Evolutionary conservation across 2,329 filamentous ascomycete genomes (phyloP).

Genomic region (Penicillium vulpinum): DNA sequence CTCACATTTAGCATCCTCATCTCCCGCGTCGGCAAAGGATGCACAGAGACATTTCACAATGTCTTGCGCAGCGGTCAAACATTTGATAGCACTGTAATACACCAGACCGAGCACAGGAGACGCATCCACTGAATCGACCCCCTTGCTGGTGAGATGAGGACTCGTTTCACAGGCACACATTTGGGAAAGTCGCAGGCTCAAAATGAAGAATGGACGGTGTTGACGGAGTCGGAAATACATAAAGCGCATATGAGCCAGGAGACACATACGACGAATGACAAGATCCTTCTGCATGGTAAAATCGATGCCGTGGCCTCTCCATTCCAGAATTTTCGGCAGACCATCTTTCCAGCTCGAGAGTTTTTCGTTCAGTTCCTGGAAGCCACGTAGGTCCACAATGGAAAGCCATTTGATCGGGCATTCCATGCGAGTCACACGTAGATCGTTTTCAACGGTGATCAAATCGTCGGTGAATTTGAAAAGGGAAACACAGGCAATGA

Average conservation of each 20-base stretch:
- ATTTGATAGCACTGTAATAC: not conserved
- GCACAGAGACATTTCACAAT: not conserved
- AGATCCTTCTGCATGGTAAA: not conserved
- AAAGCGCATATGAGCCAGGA: not conserved
- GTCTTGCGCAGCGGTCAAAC: not conserved
- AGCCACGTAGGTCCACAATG: not conserved
- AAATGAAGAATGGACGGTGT: not conserved
- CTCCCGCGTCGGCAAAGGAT: not conserved
- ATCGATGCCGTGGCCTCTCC: not conserved
- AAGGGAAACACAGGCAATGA: not conserved
- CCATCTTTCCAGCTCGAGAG: not conserved
- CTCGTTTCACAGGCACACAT: not conserved
- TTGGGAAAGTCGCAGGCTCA: not conserved
- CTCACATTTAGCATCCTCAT: not conserved
- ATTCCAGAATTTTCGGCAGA: not conserved
- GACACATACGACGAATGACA: not conserved
- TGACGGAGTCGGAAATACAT: not conserved
- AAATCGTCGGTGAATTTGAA: not conserved
- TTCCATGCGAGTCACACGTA: not conserved
- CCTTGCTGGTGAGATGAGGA: not conserved
- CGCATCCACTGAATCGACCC: not conserved
- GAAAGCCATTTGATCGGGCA: slow-evolving; percentile 1
- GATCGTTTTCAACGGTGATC: not conserved
- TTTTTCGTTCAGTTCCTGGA: not conserved
- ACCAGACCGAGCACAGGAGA: not conserved